These are phyloP conservation scores for Porphyrellus cyaneotinctus DNA, from an alignment of 768 basidiomycete genomes.

Conservation along the genomic window DNA sequence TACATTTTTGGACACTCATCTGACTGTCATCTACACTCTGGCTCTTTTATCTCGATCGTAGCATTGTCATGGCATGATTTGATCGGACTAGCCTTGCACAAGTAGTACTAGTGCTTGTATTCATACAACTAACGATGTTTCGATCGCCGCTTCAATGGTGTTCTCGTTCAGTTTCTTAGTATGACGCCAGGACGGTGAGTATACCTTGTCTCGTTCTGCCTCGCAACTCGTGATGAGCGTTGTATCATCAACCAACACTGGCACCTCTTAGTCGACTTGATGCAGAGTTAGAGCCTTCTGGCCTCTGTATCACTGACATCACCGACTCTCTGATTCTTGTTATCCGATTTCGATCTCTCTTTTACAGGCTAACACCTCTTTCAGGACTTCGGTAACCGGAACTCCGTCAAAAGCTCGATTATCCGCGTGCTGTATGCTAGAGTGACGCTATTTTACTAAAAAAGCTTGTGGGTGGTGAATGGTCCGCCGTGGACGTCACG, in stretches of 20 bases:
- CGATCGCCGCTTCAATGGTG: conserved; percentile 1
- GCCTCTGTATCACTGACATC: conserved; percentile 71
- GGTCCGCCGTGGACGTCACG: conserved; percentile 66
- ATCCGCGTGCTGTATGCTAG: conserved; percentile 12
- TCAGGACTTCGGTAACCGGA: background rate
- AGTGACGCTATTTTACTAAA: conserved; percentile 43
- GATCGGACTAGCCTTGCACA: background rate
- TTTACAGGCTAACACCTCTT: conserved; percentile 17
- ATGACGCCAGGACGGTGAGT: conserved; percentile 26
- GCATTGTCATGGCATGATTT: too few relatives aligned
- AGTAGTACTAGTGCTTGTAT: background rate
- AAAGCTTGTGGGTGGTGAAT: conserved; percentile 52
- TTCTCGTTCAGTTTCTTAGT: background rate
- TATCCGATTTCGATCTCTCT: background rate
- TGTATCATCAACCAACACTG: conserved; percentile 66
- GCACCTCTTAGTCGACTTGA: conserved; percentile 92
- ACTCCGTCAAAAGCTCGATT: background rate
- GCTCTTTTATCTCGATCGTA: too few relatives aligned
- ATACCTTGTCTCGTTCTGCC: background rate
- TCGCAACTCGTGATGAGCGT: conserved; percentile 66
- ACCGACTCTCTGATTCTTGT: conserved; percentile 51
- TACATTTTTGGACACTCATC: background rate
- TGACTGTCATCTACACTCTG: background rate
- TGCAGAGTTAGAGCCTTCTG: conserved; percentile 32
- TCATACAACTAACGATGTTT: background rate